Evolutionary conservation across 208 protist genomes (phyloP).

Genomic region (Trichomonas gallinae): DNA sequence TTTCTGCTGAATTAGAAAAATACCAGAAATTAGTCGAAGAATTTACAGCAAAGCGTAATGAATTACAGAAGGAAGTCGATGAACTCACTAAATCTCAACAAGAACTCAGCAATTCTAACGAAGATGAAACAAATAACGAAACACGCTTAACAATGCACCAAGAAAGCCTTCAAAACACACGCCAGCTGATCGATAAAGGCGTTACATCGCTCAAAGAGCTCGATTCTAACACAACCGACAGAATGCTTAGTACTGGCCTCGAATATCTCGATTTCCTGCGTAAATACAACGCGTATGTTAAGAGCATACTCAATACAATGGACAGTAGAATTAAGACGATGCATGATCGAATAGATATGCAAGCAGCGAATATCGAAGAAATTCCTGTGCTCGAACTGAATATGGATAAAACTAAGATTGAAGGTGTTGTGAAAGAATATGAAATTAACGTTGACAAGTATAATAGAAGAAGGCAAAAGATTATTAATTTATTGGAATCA

Average conservation of each 20-base stretch:
- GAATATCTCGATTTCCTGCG: not conserved
- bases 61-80: not conserved
- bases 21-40: not conserved
- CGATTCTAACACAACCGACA: not conserved
- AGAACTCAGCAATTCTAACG: not conserved
- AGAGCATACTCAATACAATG: not conserved
- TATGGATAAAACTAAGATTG: not conserved
- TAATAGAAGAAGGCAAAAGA: not conserved
- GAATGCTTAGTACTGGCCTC: not conserved
- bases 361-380: not conserved
- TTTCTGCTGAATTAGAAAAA: not conserved
- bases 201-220: not conserved
- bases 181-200: not conserved
- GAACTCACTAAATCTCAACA: not conserved
- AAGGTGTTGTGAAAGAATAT: not conserved
- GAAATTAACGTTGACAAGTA: not conserved
- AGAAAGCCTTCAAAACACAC: not conserved
- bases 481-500: not conserved
- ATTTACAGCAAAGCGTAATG: not conserved
- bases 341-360: not conserved
- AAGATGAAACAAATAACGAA: constrained; percentile 15
- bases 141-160: not conserved
- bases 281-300: not conserved
- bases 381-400: not conserved
- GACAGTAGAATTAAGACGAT: not conserved